Evolutionary conservation across 2,329 filamentous ascomycete species (phyloP), one percentile per base, ranked within the genome.

Genomic region (Sphaerostilbella broomeana): DNA sequence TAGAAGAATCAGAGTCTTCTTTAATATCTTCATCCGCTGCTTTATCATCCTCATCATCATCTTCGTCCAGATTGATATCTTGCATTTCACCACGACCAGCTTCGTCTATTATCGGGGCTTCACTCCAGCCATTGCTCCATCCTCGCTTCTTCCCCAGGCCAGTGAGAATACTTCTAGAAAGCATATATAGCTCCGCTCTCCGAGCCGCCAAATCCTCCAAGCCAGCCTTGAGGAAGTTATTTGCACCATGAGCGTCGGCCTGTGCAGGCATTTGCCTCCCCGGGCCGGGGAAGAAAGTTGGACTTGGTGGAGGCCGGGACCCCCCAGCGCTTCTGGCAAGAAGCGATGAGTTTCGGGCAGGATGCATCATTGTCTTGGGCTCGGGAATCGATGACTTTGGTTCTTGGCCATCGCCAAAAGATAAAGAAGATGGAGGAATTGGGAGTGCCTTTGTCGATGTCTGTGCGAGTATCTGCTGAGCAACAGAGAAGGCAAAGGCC

Each of bases 201-300:
- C 80, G 79, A 30, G 86, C 85, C 24, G 89, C 86, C 17, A 97
- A 68, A 39, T 94, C 84, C 55, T 94, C 84, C 1, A 89, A 67
- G 0, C 90, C 88, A 6, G 65, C 53, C 45, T 79, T 81, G 12
- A 74, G 61, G 40, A 79, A 76, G 0, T 70, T 19, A 12, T 35
- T 68, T 62, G 4, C 65, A 62, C 17, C 29, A 8, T 57, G 13
- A 11, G 50, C 56, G 35, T 77, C 63, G 2, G 54, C 53, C 4
- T 68, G 64, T 2, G 56, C 45, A 28, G 59, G 64, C 0, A 61
- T 47, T 34, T 61, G 60, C 42, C 65, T 59, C 3, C 63, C 64
- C 0, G 69, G 63, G 0, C 70, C 66, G 0, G 77, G 69, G 41
- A 79, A 81, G 2, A 71, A 51, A 3, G 68, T 66, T 0, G 77